Evolutionary conservation across 2,329 filamentous ascomycete species (phyloP), one percentile per base, ranked within the genome.

Genomic region (Knoxdaviesia proteae): DNA sequence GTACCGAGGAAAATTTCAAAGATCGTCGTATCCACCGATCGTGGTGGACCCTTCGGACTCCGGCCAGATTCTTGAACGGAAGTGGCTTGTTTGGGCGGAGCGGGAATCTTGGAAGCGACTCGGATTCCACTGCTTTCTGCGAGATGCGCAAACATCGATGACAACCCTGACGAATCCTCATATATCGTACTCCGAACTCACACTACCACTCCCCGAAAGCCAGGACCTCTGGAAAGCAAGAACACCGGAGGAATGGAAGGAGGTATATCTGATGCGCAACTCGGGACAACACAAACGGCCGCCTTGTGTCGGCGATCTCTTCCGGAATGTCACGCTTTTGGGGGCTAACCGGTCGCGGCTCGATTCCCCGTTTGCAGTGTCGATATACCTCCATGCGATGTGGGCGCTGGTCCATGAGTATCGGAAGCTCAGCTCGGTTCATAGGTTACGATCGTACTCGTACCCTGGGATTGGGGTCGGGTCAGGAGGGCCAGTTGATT

Each of bases 111-210:
- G 72, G 59, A 80, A 81, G 53, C 67, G 69, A 34, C 67, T 84
- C 3, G 70, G 72, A 3, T 75, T 79, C 46, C 74, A 78, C 51
- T 60, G 71, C 9, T 79, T 79, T 48, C 56, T 77, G 5, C 67
- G 76, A 44, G 79, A 84, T 50, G 65, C 74, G 0, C 74, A 81
- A 46, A 65, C 70, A 4, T 80, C 79, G 2, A 77, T 84, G 60
- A 71, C 74, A 1, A 64, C 79, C 4, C 61, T 80, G 43, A 73
- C 69, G 29, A 76, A 70, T 45, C 74, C 77, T 0, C 60, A 74
- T 20, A 71, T 83, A 48, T 79, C 77, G 0, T 84, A 81, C 50
- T 67, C 75, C 0, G 80, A 84, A 50, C 58, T 84, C 40, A 71
- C 71, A 4, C 58, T 83, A 3, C 76, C 77, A 1, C 56, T 84